A percentile compares a stretch with the other conserved stretches of the same genome.
Conservation (phyloP, 768 basidiomycete genomes). For the Phlebiopsis flavidoalba region DNA sequence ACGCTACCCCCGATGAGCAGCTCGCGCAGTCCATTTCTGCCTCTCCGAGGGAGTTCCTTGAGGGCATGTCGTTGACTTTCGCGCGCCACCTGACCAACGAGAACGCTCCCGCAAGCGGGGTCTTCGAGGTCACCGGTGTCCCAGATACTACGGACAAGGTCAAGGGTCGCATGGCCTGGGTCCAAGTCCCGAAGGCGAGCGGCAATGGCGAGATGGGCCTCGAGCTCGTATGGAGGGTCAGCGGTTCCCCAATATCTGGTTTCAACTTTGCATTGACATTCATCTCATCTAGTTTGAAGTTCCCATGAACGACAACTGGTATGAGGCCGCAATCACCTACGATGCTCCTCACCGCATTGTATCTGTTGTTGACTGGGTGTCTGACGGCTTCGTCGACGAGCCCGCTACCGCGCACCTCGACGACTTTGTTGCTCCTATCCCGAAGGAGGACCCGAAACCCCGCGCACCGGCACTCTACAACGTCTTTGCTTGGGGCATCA, state of each 20-base stretch:
- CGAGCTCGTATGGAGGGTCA: slow-evolving; percentile 77
- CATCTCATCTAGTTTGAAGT: slow-evolving; percentile 62
- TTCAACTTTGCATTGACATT: not conserved
- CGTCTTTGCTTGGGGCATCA: slow-evolving; percentile 77
- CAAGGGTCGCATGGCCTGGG: slow-evolving; percentile 73
- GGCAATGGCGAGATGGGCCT: slow-evolving; percentile 50
- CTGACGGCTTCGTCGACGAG: slow-evolving; percentile 54
- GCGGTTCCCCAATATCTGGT: slow-evolving; percentile 5
- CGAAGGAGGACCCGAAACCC: slow-evolving; percentile 22
- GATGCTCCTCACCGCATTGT: slow-evolving; percentile 72
- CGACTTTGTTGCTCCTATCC: slow-evolving; percentile 35
- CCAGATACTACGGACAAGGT: slow-evolving; percentile 79
- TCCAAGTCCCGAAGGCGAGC: slow-evolving; percentile 57
- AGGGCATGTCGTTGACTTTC: slow-evolving; percentile 37
- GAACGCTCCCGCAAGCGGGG: not conserved
- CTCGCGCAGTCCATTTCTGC: slow-evolving; percentile 44
- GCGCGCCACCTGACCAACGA: not conserved
- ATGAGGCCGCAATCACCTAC: slow-evolving; percentile 82
- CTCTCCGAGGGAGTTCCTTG: slow-evolving; percentile 45
- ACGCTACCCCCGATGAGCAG: slow-evolving; percentile 52
- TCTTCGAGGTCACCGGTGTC: slow-evolving; percentile 44
- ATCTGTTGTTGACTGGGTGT: slow-evolving; percentile 93
- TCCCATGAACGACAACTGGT: slow-evolving; percentile 95
- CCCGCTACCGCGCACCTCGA: slow-evolving; percentile 22
- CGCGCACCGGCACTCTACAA: slow-evolving; percentile 44